Percentiles rank a stretch among this genome's conserved stretches.
phyloP scores from a whole-genome alignment of 352 stramenopile species.

The Poterioochromonas sp. region DNA sequence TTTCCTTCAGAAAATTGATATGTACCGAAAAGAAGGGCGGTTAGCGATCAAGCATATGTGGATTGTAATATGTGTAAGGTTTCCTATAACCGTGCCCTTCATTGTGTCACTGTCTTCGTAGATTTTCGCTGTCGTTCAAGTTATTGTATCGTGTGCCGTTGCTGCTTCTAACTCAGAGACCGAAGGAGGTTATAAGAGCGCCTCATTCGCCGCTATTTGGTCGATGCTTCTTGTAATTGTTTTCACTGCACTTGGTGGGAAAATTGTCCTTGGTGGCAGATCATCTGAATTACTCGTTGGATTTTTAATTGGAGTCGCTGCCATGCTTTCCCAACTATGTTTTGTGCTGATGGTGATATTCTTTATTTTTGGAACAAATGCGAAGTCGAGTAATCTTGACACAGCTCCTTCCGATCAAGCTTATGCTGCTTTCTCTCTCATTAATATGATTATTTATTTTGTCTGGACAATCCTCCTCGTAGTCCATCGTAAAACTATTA shows the following conservation, averaged over 20 bases:
- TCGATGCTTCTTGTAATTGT: conserved; percentile 22
- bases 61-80: conserved; percentile 11
- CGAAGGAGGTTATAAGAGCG: neutral
- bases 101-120: too few species aligned
- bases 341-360: conserved; percentile 29
- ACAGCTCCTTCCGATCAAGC: neutral
- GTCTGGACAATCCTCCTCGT: conserved; percentile 11
- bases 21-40: conserved; percentile 6
- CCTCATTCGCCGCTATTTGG: conserved; percentile 10
- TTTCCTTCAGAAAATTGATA: neutral
- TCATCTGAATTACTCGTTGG: conserved; percentile 2
- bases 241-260: neutral
- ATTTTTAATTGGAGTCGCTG: conserved; percentile 9
- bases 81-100: too few species aligned
- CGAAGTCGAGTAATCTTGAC: neutral
- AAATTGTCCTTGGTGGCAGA: neutral
- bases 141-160: conserved; percentile 12
- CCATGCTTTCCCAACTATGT: conserved; percentile 10
- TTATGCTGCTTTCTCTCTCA: neutral
- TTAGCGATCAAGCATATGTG: conserved; percentile 24
- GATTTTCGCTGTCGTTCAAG: conserved; percentile 17
- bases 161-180: neutral
- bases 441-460: conserved; percentile 31
- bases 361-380: conserved; percentile 11
- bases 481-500: conserved; percentile 4